Evolutionary conservation across 2,329 filamentous ascomycete genomes (phyloP).

Genomic region (Fusarium albosuccineum): DNA sequence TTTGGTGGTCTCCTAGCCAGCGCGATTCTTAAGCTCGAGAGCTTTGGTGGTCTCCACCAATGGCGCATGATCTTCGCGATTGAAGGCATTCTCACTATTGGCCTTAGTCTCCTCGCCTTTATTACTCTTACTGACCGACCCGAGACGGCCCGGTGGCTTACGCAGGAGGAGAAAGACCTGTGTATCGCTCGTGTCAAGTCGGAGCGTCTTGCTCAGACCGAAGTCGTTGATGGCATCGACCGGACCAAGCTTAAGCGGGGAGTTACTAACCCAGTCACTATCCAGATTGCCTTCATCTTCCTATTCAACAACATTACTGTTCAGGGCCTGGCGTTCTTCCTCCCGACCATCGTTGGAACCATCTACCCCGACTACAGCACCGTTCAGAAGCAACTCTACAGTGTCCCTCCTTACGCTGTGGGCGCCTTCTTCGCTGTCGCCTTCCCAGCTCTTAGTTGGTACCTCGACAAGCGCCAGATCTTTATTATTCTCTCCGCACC

Average conservation of each 20-base stretch:
- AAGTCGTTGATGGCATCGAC: slow-evolving; percentile 73
- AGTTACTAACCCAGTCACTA: slow-evolving; percentile 69
- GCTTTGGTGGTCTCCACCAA: slow-evolving; percentile 65
- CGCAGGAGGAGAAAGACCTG: slow-evolving; percentile 72
- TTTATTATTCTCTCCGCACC: slow-evolving; percentile 69
- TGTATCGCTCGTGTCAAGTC: slow-evolving; percentile 71
- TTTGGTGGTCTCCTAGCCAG: slow-evolving; percentile 75
- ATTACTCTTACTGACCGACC: slow-evolving; percentile 76
- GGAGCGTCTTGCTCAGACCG: slow-evolving; percentile 70
- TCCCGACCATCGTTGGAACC: slow-evolving; percentile 72
- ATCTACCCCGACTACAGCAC: slow-evolving; percentile 71
- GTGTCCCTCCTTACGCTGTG: slow-evolving; percentile 74
- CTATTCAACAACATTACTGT: slow-evolving; percentile 76
- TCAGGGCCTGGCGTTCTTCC: slow-evolving; percentile 75
- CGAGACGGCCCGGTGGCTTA: slow-evolving; percentile 74
- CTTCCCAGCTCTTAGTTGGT: slow-evolving; percentile 69
- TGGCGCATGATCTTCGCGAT: slow-evolving; percentile 81
- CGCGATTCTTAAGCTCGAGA: slow-evolving; percentile 70
- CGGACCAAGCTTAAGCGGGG: slow-evolving; percentile 68
- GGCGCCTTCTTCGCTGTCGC: slow-evolving; percentile 71
- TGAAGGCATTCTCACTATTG: slow-evolving; percentile 72
- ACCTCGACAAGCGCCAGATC: slow-evolving; percentile 65
- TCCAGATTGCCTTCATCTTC: slow-evolving; percentile 69
- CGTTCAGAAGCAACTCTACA: slow-evolving; percentile 73
- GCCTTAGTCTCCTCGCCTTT: slow-evolving; percentile 69